Evolutionary conservation across 2,329 filamentous ascomycete genomes (phyloP).

Genomic region (Clathrospora elynae): DNA sequence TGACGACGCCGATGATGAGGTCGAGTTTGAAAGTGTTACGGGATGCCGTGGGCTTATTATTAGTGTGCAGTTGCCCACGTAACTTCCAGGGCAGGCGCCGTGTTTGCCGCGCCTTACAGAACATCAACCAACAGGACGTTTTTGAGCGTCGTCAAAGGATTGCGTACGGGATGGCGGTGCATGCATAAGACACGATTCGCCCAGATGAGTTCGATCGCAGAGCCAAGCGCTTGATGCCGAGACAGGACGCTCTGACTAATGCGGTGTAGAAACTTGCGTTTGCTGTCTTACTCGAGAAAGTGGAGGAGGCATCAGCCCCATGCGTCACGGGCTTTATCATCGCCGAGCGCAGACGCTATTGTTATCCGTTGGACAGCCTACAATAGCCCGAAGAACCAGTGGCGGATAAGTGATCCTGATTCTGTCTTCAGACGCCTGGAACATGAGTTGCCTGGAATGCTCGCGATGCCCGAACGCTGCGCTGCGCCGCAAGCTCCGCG

Average conservation of each 20-base stretch:
- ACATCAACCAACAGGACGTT: constrained; percentile 5
- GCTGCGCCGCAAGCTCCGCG: too few relatives aligned
- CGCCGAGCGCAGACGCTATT: too few relatives aligned
- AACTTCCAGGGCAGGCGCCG: constrained; percentile 12
- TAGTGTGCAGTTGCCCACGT: constrained; percentile 14
- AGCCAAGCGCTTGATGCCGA: constrained; percentile 9
- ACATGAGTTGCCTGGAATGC: not conserved
- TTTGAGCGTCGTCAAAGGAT: not conserved
- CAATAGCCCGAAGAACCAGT: too few relatives aligned
- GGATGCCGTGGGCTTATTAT: constrained; percentile 10
- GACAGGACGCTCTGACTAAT: not conserved
- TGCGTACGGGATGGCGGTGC: constrained; percentile 14
- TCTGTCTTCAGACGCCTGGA: constrained; percentile 5
- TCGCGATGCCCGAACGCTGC: not conserved
- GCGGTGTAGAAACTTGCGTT: too few relatives aligned
- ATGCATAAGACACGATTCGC: constrained; percentile 10
- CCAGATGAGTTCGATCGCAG: not conserved
- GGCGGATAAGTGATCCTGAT: too few relatives aligned
- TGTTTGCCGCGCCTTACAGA: constrained; percentile 1
- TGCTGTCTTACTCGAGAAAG: too few relatives aligned
- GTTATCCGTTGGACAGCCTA: too few relatives aligned
- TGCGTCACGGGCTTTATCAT: too few relatives aligned
- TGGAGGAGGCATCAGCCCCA: too few relatives aligned
- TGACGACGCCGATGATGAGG: constrained; percentile 25
- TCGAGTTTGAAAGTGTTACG: constrained; percentile 14